Percentiles rank a stretch among this genome's conserved stretches.
Evolutionary conservation across 306 rosid species (phyloP).

Genomic region (Alnus glutinosa): DNA sequence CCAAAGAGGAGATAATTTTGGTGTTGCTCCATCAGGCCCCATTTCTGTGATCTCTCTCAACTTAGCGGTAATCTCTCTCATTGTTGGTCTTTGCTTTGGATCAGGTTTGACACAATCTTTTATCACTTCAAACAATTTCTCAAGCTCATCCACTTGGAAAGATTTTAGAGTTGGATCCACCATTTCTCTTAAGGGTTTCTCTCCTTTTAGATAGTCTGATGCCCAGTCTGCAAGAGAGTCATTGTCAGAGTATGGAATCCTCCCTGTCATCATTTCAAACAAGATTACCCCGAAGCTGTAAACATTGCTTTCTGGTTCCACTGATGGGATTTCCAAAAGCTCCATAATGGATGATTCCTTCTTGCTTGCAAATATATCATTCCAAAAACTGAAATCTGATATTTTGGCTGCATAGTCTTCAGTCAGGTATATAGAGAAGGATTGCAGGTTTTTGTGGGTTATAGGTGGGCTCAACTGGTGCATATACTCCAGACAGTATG

Average conservation of each 20-base stretch:
- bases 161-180: slow-evolving; percentile 66
- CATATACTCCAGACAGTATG: slow-evolving; percentile 83
- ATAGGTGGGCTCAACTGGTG: slow-evolving; percentile 75
- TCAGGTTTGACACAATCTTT: slow-evolving; percentile 54
- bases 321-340: slow-evolving; percentile 39
- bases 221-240: slow-evolving; percentile 61
- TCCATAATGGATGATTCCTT: slow-evolving; percentile 35
- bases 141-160: slow-evolving; percentile 50
- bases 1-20: slow-evolving; percentile 88
- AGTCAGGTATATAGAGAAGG: slow-evolving; percentile 74
- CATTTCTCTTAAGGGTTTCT: slow-evolving; percentile 51
- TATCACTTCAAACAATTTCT: slow-evolving; percentile 51
- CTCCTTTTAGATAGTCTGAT: slow-evolving; percentile 53
- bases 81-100: slow-evolving; percentile 55
- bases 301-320: slow-evolving; percentile 53
- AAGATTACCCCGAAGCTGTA: slow-evolving; percentile 74
- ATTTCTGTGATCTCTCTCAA: slow-evolving; percentile 66
- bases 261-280: slow-evolving; percentile 79
- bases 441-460: slow-evolving; percentile 50
- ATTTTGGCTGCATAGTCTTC: slow-evolving; percentile 91
- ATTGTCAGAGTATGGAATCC: slow-evolving; percentile 56
- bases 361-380: slow-evolving; percentile 43
- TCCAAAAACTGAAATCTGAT: slow-evolving; percentile 76
- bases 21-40: slow-evolving; percentile 77
- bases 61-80: slow-evolving; percentile 56